phyloP scores from a whole-genome alignment of 1,284 basidiomycete genomes.

The Ceratobasidium sp. region DNA sequence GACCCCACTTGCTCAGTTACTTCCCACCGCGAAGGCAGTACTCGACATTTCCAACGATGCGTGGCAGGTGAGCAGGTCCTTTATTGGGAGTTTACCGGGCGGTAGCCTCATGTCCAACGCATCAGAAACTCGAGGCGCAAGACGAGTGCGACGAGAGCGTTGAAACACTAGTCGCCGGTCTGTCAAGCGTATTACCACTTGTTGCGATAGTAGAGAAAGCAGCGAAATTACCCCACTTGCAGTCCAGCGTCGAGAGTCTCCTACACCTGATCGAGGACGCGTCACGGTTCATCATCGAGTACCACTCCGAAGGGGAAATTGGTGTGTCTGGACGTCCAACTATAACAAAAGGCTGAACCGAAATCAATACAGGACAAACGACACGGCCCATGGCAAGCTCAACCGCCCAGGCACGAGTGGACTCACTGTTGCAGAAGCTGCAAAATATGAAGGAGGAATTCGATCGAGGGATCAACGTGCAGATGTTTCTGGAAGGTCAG shows the following conservation, averaged over 20 bases:
- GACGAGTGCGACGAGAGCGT: not conserved
- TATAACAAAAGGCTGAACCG: not conserved
- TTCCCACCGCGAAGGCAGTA: not conserved
- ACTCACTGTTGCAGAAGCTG: not conserved
- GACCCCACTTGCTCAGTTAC: not conserved
- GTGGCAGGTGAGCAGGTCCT: not conserved
- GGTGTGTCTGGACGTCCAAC: not conserved
- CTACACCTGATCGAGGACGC: conserved; percentile 2
- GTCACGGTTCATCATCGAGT: not conserved
- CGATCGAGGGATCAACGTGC: not conserved
- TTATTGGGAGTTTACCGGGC: not conserved
- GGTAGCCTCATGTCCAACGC: not conserved
- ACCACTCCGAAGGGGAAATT: not conserved
- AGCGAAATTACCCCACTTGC: not conserved
- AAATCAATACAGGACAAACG: not conserved
- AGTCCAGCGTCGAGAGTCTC: not conserved
- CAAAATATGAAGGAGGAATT: not conserved
- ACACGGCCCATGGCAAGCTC: not conserved
- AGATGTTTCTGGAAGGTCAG: not conserved
- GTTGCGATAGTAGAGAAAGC: not conserved
- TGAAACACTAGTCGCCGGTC: not conserved
- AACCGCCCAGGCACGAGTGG: not conserved
- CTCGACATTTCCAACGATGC: not conserved
- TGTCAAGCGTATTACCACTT: not conserved
- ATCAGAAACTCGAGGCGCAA: not conserved